Evolutionary conservation across 2,329 filamentous ascomycete species (phyloP).

Genomic region (Elsinoe batatas): DNA sequence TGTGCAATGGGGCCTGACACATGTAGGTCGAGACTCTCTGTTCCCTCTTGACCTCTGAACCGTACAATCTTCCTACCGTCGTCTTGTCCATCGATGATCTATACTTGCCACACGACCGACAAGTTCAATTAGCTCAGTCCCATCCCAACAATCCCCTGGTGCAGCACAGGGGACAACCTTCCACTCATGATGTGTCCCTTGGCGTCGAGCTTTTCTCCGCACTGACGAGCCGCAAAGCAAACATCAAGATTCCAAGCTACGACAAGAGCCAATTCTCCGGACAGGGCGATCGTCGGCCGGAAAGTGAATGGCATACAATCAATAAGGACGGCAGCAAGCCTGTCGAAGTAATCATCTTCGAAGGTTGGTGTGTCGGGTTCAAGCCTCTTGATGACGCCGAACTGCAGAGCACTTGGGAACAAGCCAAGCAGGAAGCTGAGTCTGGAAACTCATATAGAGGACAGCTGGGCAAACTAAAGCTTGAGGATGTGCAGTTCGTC

Average conservation of each 20-base stretch:
- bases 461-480: conserved; percentile 43
- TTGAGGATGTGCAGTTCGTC: conserved; percentile 48
- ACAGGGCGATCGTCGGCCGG: conserved; percentile 62
- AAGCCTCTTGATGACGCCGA: conserved; percentile 49
- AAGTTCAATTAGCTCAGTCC: conserved; percentile 52
- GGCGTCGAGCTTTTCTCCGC: conserved; percentile 54
- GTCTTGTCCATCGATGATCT: conserved; percentile 84
- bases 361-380: conserved; percentile 90
- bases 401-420: conserved; percentile 45
- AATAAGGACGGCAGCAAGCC: conserved; percentile 40
- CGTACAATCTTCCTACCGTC: conserved; percentile 53
- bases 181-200: conserved; percentile 67
- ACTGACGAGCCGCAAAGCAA: conserved; percentile 40
- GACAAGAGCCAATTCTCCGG: conserved; percentile 73
- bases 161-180: conserved; percentile 73
- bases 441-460: conserved; percentile 35
- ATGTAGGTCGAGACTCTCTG: conserved; percentile 52
- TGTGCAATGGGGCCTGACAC: background rate
- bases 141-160: conserved; percentile 66
- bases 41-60: conserved; percentile 46
- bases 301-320: conserved; percentile 51
- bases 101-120: conserved; percentile 64
- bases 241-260: conserved; percentile 59
- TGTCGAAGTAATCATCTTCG: conserved; percentile 63
- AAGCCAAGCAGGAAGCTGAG: conserved; percentile 42